Evolutionary conservation across 2,329 filamentous ascomycete species (phyloP), one percentile per base, ranked within the genome.

Genomic region (Penicillium corylophilum): DNA sequence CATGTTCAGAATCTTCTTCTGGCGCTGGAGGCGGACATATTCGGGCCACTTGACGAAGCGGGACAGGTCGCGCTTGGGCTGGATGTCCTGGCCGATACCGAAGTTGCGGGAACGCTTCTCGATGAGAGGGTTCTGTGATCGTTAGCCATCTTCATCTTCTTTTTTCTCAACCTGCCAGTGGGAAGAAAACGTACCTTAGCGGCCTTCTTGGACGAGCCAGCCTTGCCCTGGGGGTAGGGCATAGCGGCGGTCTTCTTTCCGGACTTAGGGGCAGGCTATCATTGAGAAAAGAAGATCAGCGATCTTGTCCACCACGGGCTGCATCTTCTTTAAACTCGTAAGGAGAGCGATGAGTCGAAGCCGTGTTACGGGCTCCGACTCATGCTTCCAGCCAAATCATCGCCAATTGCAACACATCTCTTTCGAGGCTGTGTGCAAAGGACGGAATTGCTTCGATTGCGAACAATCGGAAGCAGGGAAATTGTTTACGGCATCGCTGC

Each of bases 21-120:
- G 85, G 81, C 92, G 90, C 82, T 99, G 94, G 63, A 97, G 92
- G 71, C 92, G 93, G 79, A 99, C 89, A 80, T 97, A 97, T 82
- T 95, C 90, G 77, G 94, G 94, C 94, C 94, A 99, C 85, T 94
- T 95, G 73, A 99, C 92, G 90, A 99, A 96, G 77, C 91, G 91
- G 70, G 88, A 90, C 61, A 96, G 84, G 83, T 99, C 97, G 75
- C 92, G 89, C 76, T 85, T 86, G 71, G 93, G 92, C 82, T 97
- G 94, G 79, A 97, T 91, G 81, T 96, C 93, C 85, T 97, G 92
- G 75, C 94, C 94, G 76, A 99, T 95, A 76, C 93, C 94, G 79
- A 85, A 99, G 90, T 99, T 99, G 75, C 89, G 89, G 71, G 90
- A 80, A 71, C 92, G 90, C 85, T 94, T 95, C 90, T 99, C 94